Conservation (phyloP, 192 early-diverging fungal genomes). For the Coemansia sp. region DNA sequence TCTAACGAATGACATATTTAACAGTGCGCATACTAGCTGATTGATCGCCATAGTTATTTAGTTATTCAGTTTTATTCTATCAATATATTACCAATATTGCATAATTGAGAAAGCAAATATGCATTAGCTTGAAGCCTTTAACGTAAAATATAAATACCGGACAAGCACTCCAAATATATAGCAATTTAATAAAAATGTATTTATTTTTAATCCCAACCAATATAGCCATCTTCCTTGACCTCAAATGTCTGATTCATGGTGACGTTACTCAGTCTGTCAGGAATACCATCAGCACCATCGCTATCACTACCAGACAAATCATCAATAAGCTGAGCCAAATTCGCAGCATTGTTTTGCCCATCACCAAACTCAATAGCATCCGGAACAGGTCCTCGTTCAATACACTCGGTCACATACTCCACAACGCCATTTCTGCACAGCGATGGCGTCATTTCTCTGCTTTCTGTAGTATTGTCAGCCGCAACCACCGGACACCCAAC, state of each 20-base stretch:
- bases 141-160: too few species aligned
- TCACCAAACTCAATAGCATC: slow-evolving; percentile 8
- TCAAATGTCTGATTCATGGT: background rate
- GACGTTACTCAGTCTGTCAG: background rate
- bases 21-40: too few species aligned
- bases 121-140: too few species aligned
- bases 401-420: slow-evolving; percentile 26
- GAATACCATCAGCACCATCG: background rate
- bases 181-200: too few species aligned
- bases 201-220: slow-evolving; percentile 11
- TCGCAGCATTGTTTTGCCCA: background rate
- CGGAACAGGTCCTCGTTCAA: slow-evolving; percentile 20
- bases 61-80: too few species aligned
- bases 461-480: slow-evolving; percentile 24
- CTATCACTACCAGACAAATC: slow-evolving; percentile 2
- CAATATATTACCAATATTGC: too few species aligned
- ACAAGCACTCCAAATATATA: too few species aligned
- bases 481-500: slow-evolving; percentile 26
- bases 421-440: slow-evolving; percentile 28
- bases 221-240: slow-evolving; percentile 4
- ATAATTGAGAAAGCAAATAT: too few species aligned
- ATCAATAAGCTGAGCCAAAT: background rate
- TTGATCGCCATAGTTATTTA: too few species aligned
- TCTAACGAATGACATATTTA: too few species aligned
- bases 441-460: slow-evolving; percentile 32